Base-by-base conservation (phyloP, 2,329 filamentous ascomycete species). In the Colletotrichum brevisporum region DNA sequence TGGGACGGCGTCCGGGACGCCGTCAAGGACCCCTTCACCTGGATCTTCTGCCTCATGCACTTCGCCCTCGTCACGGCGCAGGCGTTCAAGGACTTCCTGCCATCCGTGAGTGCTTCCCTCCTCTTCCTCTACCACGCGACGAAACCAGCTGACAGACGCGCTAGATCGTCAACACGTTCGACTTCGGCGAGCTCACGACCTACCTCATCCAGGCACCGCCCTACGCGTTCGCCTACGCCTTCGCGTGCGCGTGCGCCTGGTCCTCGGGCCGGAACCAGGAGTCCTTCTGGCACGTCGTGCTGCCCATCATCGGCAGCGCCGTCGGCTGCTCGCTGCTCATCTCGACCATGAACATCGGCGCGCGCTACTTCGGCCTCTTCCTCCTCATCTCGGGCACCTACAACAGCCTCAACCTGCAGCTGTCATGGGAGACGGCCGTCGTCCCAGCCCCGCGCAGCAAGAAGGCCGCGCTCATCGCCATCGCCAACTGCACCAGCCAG, bases 11-110 rank as follows among this genome's bases (percentile, higher is more conserved):
- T 81, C 21, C 76, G 76, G 52, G 70, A 74, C 10, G 78, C 78
- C 2, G 69, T 75, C 63, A 75, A 71, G 55, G 80, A 82, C 39
- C 80, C 79, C 0, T 81, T 79, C 63, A 82, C 80, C 9, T 81
- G 79, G 80, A 74, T 76, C 71, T 82, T 82, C 72, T 78, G 76
- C 60, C 63, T 75, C 13, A 81, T 82, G 76, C 81, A 82, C 67
- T 82, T 82, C 10, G 80, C 82, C 18, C 83, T 84, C 62, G 80
- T 84, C n/a, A 78, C 82, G 2, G 82, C 82, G 5, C 74, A 73
- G 72, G 77, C 80, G 6, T 80, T 81, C 72, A 81, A 81, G 63
- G 79, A 79, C 67, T 83, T 83, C 75, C 75, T 81, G 69, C 82
- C 82, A 10, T 83, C 82, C 67, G 74, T 75, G 71, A 60, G 73